phyloP scores from a whole-genome alignment of 306 rosid species.

The Arachis hypogaea region DNA sequence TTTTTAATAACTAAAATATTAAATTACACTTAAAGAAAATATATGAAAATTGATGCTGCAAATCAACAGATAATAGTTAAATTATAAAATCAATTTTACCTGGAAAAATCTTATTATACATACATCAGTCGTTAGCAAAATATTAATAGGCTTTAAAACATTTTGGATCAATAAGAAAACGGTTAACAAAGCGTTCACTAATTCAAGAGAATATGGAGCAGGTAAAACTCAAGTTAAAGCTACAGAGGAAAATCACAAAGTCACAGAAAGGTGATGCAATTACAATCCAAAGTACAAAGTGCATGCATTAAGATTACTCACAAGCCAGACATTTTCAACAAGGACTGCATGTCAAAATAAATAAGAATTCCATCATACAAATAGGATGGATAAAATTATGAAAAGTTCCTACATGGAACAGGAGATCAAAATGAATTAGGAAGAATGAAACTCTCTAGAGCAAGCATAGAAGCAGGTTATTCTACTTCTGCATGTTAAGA shows the following conservation, averaged over 20 bases:
- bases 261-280: neutral
- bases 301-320: constrained; percentile 1
- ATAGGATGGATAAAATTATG: neutral
- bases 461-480: neutral
- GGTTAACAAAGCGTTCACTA: neutral
- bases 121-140: neutral
- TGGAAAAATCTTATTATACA: neutral
- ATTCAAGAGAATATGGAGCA: neutral
- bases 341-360: neutral
- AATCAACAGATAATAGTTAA: neutral
- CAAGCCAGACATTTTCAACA: neutral
- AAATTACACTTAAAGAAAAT: neutral
- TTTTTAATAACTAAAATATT: constrained; percentile 7
- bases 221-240: neutral
- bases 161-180: neutral
- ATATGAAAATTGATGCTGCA: neutral
- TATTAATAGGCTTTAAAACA: neutral
- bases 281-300: constrained; percentile 3
- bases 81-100: neutral
- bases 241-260: neutral
- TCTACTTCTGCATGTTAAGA: neutral
- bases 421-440: neutral
- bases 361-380: neutral
- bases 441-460: neutral
- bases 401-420: neutral